Conservation (phyloP, 768 basidiomycete genomes). For the Phlegmacium glaucopus region DNA sequence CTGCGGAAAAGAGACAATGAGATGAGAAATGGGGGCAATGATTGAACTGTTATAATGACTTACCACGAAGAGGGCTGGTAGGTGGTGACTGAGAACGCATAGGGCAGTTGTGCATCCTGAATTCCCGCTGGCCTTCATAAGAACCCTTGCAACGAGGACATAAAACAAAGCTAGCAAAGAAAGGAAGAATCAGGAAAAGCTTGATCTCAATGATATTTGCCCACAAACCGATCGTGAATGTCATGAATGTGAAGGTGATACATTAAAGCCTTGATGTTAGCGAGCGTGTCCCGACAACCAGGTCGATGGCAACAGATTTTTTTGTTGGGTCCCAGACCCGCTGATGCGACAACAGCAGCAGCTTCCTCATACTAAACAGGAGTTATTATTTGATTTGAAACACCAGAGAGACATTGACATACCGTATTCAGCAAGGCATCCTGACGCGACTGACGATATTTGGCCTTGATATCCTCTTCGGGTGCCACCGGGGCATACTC, state of each 20-base stretch:
- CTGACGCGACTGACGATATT: constrained; percentile 32
- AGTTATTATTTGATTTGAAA: neutral
- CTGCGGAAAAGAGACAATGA: neutral
- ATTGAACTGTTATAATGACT: neutral
- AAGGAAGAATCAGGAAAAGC: constrained; percentile 1
- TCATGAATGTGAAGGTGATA: constrained; percentile 58
- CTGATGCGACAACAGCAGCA: constrained; percentile 17
- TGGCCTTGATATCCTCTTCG: constrained; percentile 23
- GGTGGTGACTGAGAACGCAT: constrained; percentile 1
- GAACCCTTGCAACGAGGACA: constrained; percentile 21
- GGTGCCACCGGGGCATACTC: constrained; percentile 11
- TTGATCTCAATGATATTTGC: constrained; percentile 1
- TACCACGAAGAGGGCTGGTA: constrained; percentile 10
- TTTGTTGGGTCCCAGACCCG: constrained; percentile 14
- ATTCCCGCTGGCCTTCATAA: constrained; percentile 16
- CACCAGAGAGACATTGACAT: constrained; percentile 15
- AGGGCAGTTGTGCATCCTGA: constrained; percentile 20
- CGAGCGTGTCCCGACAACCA: constrained; percentile 42
- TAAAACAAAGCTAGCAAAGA: constrained; percentile 11
- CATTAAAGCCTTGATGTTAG: constrained; percentile 40
- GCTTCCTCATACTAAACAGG: constrained; percentile 35
- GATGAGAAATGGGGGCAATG: neutral
- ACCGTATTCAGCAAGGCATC: constrained; percentile 38
- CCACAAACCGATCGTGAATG: constrained; percentile 40
- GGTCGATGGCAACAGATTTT: constrained; percentile 40